A percentile compares a stretch with the other conserved stretches of the same genome.
Evolutionary conservation across 257 asterid species (phyloP).

Genomic region (Capsicum rhomboideum): DNA sequence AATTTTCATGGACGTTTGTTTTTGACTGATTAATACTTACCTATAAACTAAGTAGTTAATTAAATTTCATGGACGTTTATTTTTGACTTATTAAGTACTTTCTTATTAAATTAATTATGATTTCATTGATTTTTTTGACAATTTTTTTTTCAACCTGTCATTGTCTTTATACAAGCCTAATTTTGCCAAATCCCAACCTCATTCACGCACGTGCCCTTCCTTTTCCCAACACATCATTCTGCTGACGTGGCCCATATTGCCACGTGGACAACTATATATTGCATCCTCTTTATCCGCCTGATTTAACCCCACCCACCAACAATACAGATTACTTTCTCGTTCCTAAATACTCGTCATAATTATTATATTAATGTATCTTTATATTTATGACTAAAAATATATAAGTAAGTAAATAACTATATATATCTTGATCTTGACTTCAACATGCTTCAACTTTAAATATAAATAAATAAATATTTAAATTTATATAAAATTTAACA

Average conservation of each 20-base stretch:
- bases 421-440: too few relatives aligned
- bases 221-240: slow-evolving; percentile 12
- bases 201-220: slow-evolving; percentile 34
- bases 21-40: not conserved
- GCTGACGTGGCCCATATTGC: slow-evolving; percentile 54
- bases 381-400: too few relatives aligned
- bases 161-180: not conserved
- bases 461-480: too few relatives aligned
- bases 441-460: too few relatives aligned
- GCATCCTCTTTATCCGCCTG: slow-evolving; percentile 49
- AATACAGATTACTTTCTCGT: too few relatives aligned
- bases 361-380: too few relatives aligned
- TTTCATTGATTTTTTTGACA: not conserved
- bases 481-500: too few relatives aligned
- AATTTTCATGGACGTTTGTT: not conserved
- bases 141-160: not conserved
- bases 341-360: too few relatives aligned
- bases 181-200: slow-evolving; percentile 9
- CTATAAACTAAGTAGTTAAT: not conserved
- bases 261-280: slow-evolving; percentile 62
- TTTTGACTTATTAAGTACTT: not conserved
- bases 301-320: slow-evolving; percentile 4
- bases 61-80: not conserved
- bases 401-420: too few relatives aligned
- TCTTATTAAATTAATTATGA: not conserved